Evolutionary conservation across 2,329 filamentous ascomycete species (phyloP), one percentile per base, ranked within the genome.

Genomic region (Monosporascus sp.): DNA sequence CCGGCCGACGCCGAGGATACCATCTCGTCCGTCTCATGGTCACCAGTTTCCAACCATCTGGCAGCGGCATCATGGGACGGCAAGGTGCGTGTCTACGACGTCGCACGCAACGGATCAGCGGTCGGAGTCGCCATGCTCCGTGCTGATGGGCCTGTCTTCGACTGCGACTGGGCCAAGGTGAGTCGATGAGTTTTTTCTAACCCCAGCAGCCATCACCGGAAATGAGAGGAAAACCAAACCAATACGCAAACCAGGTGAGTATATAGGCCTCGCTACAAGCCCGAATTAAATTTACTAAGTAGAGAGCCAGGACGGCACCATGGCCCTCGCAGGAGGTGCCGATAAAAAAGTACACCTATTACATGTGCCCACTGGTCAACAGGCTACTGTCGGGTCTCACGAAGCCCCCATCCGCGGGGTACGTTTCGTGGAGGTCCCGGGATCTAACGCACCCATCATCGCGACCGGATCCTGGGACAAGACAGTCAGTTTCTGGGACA

Each of bases 401-500:
- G 60, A 59, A 16, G 61, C 60, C 3, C 65, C 70, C 26, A 59
- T 73, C 31, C 66, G 68, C 49, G 50, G 57, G 38, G 65, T 68
- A 26, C 68, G 70, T 52, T 70, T 68, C 55, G 61, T 70, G 52
- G 58, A 67, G 17, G 43, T 65, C 44, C 62, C 64, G 37, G 56
- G 44, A 7, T 52, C 60, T 41, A 26, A 52, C 43, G 55, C 54
- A 7, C 60, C 61, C 41, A 55, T 71, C 48, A 47, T 71, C 50
- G 67, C 62, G 35, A 64, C 69, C 7, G 70, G 67, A 14, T 81
- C 78, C 3, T 83, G 79, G 79, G 80, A 83, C 68, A 76, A 74
- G 64, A 82, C 77, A 2, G 71, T 82, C 60, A 78, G 77, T 62
- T 79, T 78, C 68, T 83, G 79, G 79, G 80, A 83, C 63, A 54